Evolutionary conservation across 768 basidiomycete species (phyloP), one percentile per base, ranked within the genome.

Genomic region (Suillus bovinus): DNA sequence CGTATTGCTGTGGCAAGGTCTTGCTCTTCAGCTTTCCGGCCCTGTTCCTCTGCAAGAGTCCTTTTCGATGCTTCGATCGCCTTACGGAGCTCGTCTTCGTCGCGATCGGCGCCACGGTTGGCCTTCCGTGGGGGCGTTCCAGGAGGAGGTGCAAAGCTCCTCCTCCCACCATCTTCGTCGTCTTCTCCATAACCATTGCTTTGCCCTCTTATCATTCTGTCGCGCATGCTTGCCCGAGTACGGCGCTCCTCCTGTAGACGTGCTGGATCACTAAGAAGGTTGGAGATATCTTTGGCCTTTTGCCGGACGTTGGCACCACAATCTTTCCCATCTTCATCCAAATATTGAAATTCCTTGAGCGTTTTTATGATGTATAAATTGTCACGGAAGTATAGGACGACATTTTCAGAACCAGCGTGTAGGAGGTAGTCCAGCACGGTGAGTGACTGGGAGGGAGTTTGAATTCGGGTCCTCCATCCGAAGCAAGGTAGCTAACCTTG

Each of bases 331-430:
- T 92, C 88, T 70, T 99, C 97, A 75, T 99, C 97, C 61, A 96
- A 75, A 71, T 88, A 97, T 69, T 99, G 96, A 77, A 99, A 99
- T 76, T 99, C 97, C 75, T 98, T 96, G 64, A 99, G 86, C 2
- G 96, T 99, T 81, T 99, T 99, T 86, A 99, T 88, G 73, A 99
- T 85, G 77, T 99, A 99, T 64, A 97, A 77, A 72, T 99, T 99
- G 74, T 99, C 96, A 53, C 87, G 88, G 82, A 99, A 99, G 79
- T 99, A 99, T 71, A 97, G 91, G 63, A 99, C 94, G 24, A 98
- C 96, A 74, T 99, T 98, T 77, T 99, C 97, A 1, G 93, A 95
- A 44, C 97, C 97, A 63, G 94, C 91, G 71, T 99, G 96, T 31
- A 99, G 84, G 61, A 91, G 88, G 71, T 99, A 99, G 76, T 99